Percentiles rank a stretch among this genome's conserved stretches.
Evolutionary conservation across 805 yeast species (phyloP).

Genomic region (Saccharomyces eubayanus): DNA sequence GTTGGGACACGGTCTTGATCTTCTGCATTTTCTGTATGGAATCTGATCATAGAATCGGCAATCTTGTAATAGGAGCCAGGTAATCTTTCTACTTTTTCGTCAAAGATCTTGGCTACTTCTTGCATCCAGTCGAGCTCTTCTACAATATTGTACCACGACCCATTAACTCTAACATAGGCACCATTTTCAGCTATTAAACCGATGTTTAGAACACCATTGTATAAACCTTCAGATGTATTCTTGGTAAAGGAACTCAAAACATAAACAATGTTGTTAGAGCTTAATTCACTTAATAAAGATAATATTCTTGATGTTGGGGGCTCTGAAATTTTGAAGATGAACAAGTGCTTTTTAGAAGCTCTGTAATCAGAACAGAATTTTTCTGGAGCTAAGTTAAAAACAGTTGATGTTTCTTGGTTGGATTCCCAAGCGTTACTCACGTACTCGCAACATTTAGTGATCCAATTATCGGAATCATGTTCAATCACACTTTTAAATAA

Average conservation of each 20-base stretch:
- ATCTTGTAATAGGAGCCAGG: constrained; percentile 69
- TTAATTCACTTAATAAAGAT: constrained; percentile 52
- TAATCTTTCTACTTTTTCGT: constrained; percentile 52
- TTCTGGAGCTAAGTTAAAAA: constrained; percentile 29
- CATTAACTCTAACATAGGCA: constrained; percentile 55
- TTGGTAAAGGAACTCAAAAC: constrained; percentile 60
- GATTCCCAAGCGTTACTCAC: constrained; percentile 47
- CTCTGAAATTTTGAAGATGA: constrained; percentile 38
- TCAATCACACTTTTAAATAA: constrained; percentile 49
- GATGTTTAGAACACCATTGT: constrained; percentile 55
- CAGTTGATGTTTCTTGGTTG: constrained; percentile 35
- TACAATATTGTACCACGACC: constrained; percentile 55
- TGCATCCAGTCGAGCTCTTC: constrained; percentile 40
- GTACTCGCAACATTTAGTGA: constrained; percentile 43
- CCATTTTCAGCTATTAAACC: constrained; percentile 92
- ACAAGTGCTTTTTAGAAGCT: constrained; percentile 35
- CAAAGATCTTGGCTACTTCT: constrained; percentile 29
- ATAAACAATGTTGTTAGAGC: constrained; percentile 59
- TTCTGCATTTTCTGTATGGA: constrained; percentile 64
- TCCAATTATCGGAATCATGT: constrained; percentile 75
- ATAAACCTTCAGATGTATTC: constrained; percentile 56
- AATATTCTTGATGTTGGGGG: constrained; percentile 58
- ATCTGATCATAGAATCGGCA: constrained; percentile 68
- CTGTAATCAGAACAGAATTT: constrained; percentile 27
- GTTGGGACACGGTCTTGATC: constrained; percentile 55